phyloP scores from a whole-genome alignment of 495 filamentous ascomycete genomes.

The Xylaria sp. region DNA sequence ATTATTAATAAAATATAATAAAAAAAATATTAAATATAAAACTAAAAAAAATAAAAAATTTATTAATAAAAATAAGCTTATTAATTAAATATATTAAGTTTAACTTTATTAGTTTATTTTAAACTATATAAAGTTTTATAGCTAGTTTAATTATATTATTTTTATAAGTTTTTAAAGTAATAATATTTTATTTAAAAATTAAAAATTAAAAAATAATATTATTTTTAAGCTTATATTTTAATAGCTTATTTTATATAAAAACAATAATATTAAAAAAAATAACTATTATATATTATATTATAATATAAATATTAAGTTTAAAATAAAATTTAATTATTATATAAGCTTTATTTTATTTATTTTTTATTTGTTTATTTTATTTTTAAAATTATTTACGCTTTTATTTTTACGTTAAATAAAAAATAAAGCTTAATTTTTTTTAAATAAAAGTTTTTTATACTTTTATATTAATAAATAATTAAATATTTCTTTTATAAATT shows the following conservation, averaged over 20 bases:
- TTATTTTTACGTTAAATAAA: background rate
- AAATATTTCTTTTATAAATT: background rate
- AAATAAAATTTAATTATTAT: background rate
- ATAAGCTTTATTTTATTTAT: background rate
- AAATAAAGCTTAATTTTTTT: background rate
- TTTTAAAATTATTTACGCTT: background rate
- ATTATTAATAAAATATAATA: background rate
- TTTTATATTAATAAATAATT: background rate
- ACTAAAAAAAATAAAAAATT: background rate
- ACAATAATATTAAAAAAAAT: background rate
- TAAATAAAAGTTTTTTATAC: background rate
- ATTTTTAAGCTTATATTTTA: background rate
- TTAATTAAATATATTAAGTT: too few species aligned
- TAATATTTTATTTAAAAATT: background rate
- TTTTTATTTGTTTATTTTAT: background rate
- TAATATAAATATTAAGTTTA: background rate
- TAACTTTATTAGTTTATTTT: too few species aligned
- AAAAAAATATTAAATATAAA: background rate
- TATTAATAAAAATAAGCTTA: background rate
- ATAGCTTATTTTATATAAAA: background rate
- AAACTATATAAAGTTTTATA: too few species aligned
- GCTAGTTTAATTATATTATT: too few species aligned
- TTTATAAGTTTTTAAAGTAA: too few species aligned
- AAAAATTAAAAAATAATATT: background rate
- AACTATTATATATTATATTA: background rate